Base-by-base conservation (phyloP, 495 filamentous ascomycete species). In the Aspergillus ostianus region DNA sequence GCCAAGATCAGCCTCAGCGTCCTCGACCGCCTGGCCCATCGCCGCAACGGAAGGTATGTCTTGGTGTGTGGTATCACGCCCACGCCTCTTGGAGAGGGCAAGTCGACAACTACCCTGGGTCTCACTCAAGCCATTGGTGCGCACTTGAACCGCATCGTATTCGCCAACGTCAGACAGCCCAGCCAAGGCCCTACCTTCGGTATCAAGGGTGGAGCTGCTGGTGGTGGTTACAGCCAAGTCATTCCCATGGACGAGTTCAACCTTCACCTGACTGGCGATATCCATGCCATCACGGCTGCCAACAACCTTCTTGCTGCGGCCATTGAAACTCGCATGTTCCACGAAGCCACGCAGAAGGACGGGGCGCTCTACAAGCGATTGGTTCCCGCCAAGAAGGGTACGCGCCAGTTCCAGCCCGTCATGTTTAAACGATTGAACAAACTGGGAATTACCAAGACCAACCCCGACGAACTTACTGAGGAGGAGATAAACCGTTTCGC, bases 191-290 rank as follows among this genome's bases (percentile, higher is more conserved):
- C 94, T 53, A 98, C 94, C 0, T 98, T 98, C 69, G 94, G 94
- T 67, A 97, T 98, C 81, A 98, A 98, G 78, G 94, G 94, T 48
- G 94, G 94, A 62, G 94, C 94, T 54, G 94, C 94, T 57, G 94
- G 94, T 67, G 94, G 94, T 64, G 94, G 94, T 17, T 98, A 97
- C 80, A 95, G 91, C 72, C 94, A 98, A 74, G 94, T 98, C 67
- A 98, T 98, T 64, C 94, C 94, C 54, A 98, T 98, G 94, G 94
- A 98, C 63, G 94, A 98, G 72, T 98, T 98, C 81, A 98, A 98
- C 71, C 80, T 98, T 61, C 94, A 98, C 70, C 77, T 98, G 70
- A 98, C 94, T 47, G 94, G 94, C 64, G 94, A 98, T 71, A 98
- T 98, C 61, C 94, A 98, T 71, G 94, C 94, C 46, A 93, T 98